phyloP scores from a whole-genome alignment of 177 flowering plant species.

The Vitis hybrid region DNA sequence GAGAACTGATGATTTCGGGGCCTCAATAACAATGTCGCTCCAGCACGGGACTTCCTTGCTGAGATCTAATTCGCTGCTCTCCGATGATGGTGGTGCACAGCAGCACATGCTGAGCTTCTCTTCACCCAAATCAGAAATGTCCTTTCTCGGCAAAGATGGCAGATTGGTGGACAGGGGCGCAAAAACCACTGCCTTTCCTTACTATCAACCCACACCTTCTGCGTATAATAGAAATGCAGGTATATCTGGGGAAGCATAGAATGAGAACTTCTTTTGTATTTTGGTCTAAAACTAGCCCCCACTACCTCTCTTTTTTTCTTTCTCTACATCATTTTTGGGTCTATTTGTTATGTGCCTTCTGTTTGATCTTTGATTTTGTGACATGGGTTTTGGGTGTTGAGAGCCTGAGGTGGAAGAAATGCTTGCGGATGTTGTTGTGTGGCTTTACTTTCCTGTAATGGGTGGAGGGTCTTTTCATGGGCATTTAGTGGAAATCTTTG shows the following conservation, averaged over 20 bases:
- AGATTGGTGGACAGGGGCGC: slow-evolving; percentile 8
- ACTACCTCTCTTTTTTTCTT: no score
- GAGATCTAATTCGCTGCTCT: slow-evolving; percentile 9
- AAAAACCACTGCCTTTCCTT: slow-evolving; percentile 16
- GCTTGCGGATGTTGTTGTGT: background rate
- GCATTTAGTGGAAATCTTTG: slow-evolving; percentile 3
- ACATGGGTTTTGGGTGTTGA: slow-evolving; percentile 11
- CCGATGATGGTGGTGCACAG: slow-evolving; percentile 7
- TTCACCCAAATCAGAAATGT: slow-evolving; percentile 24
- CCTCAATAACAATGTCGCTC: background rate
- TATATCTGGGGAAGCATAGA: background rate
- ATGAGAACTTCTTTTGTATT: no score
- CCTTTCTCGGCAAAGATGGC: slow-evolving; percentile 11
- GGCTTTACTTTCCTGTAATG: background rate
- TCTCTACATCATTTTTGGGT: no score
- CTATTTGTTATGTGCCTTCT: background rate
- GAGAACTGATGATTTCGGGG: background rate
- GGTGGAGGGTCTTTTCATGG: slow-evolving; percentile 17
- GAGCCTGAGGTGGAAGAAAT: background rate
- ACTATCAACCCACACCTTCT: slow-evolving; percentile 17
- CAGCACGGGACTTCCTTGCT: slow-evolving; percentile 1
- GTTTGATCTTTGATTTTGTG: slow-evolving; percentile 4
- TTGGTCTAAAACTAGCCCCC: no score
- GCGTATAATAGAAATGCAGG: slow-evolving; percentile 25
- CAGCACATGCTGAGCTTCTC: slow-evolving; percentile 41